Base-by-base conservation (phyloP, 164 flowering plant species). In the Macadamia integrifolia region DNA sequence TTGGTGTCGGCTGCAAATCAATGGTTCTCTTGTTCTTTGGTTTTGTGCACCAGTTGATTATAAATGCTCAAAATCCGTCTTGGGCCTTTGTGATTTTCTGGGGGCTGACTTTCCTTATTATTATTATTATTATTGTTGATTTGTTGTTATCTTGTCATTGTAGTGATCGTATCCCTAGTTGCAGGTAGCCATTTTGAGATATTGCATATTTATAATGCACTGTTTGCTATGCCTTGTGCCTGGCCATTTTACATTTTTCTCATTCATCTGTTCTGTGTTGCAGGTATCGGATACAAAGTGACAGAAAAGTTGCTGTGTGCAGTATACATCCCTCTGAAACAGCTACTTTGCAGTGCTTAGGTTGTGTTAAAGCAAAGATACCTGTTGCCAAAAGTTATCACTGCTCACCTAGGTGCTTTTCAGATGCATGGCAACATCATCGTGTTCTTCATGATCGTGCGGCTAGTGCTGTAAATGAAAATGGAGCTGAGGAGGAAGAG, bases 371-470 rank as follows among this genome's bases (percentile, higher is more conserved):
- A 80, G 91, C 90, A 52, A 91, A 88, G 77, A 74, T 90, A 53
- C 91, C 94, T 67, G 85, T 86, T 81, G 67, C 89, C 17, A 91
- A 90, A 80, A 93, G 98, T 76, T 93, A 91, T 66, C 98, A 93
- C 71, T 91, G 98, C 62, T 75, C 95, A 28, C 69, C 88, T n/a
- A 83, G 78, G 75, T 91, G 98, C 81, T 93, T 93, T 71, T 85
- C 89, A 14, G 95, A 93, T 87, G 93, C 98, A 67, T 93, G 98
- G 98, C 96, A 91, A 76, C 98, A 93, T 75, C 98, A 93, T 75
- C 96, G 96, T 73, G 85, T 78, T 72, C 72, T 91, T 53, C 98
- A 93, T 80, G 98, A 93, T 6, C 93, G 93, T 61, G 98, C 98
- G 43, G 88, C 94, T 42, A 88, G 83, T 82, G 90, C 96, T 70